Evolutionary conservation across 768 basidiomycete genomes (phyloP).

Genomic region (Rhodotorula toruloides): DNA sequence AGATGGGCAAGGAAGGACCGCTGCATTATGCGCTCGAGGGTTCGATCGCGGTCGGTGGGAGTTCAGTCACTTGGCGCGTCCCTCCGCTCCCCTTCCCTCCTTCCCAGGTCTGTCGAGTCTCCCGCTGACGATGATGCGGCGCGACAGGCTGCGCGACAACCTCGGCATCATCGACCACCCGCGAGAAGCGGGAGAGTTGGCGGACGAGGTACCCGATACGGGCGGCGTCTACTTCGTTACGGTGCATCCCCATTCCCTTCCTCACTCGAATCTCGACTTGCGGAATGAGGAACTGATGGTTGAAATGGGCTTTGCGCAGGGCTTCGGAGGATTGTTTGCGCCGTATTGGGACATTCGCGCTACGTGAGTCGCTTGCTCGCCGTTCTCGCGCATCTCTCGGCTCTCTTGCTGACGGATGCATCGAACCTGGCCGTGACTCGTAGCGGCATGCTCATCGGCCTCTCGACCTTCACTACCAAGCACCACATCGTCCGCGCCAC

Average conservation of each 20-base stretch:
- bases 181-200: constrained; percentile 76
- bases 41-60: constrained; percentile 89
- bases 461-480: constrained; percentile 75
- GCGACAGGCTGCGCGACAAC: constrained; percentile 68
- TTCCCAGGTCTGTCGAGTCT: background rate
- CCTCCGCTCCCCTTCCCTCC: constrained; percentile 22
- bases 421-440: too few relatives aligned
- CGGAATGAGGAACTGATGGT: too few relatives aligned
- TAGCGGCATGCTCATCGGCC: constrained; percentile 71
- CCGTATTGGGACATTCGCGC: constrained; percentile 97
- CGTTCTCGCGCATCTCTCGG: too few relatives aligned
- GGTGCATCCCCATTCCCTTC: constrained; percentile 43
- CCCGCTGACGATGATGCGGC: background rate
- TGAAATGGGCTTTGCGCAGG: too few relatives aligned
- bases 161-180: constrained; percentile 76
- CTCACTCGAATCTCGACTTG: too few relatives aligned
- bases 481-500: constrained; percentile 89
- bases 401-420: too few relatives aligned
- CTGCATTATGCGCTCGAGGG: constrained; percentile 94
- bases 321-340: constrained; percentile 89
- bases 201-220: constrained; percentile 65
- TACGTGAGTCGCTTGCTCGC: too few relatives aligned
- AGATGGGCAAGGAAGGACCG: constrained; percentile 68
- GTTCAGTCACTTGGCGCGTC: constrained; percentile 77
- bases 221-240: constrained; percentile 96